A percentile compares a stretch with the other conserved stretches of the same genome.
Evolutionary conservation across 345 rosid species (phyloP).

Genomic region (Pseudoturritis turrita): DNA sequence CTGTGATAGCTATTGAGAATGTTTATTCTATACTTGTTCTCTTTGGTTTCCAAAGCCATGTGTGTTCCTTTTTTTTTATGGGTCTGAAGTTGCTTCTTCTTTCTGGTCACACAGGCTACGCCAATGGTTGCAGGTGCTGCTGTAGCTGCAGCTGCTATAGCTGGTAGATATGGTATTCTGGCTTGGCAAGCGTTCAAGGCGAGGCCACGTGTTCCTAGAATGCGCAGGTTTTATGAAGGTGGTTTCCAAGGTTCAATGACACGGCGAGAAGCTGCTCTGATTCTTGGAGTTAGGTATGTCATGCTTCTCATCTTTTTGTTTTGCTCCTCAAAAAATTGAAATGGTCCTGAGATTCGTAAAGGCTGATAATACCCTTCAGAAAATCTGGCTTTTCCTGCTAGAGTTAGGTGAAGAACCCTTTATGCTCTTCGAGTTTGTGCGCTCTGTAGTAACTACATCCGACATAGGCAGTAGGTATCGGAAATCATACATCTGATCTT

Average conservation of each 20-base stretch:
- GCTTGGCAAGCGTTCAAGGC: slow-evolving; percentile 94
- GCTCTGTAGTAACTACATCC: not conserved
- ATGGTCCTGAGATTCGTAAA: not conserved
- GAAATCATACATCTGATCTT: not conserved
- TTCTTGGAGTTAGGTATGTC: slow-evolving; percentile 73
- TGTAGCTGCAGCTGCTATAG: slow-evolving; percentile 80
- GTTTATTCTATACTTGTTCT: not conserved
- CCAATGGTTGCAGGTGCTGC: slow-evolving; percentile 64
- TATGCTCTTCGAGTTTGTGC: not conserved
- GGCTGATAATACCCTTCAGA: not conserved
- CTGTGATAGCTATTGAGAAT: not conserved
- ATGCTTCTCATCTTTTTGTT: not conserved
- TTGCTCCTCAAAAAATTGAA: not conserved
- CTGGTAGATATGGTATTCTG: slow-evolving; percentile 66
- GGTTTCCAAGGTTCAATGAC: slow-evolving; percentile 78
- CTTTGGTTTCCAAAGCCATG: slow-evolving; percentile 2
- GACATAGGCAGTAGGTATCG: not conserved
- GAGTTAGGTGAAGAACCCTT: not conserved
- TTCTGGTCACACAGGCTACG: slow-evolving; percentile 41
- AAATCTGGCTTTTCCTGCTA: too few species aligned
- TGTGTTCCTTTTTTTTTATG: not conserved
- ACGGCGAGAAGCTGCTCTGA: slow-evolving; percentile 78
- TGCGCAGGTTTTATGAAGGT: slow-evolving; percentile 75
- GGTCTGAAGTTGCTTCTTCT: not conserved
- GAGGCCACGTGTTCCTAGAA: slow-evolving; percentile 51